Evolutionary conservation across 1,139 yeast species (phyloP).

Genomic region (Pichia sp.): DNA sequence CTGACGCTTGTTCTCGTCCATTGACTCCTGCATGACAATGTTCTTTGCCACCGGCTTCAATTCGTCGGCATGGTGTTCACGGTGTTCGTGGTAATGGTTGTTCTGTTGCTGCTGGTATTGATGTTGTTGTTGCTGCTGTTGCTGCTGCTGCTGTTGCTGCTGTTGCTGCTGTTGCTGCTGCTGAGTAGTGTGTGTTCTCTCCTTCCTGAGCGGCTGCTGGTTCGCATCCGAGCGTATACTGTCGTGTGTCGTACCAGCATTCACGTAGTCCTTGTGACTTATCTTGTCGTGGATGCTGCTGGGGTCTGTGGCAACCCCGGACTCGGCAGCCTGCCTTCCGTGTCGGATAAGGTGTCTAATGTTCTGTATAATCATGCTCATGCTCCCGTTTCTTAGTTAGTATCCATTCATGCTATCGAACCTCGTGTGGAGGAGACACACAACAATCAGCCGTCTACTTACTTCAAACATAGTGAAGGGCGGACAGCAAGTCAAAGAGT

Average conservation of each 20-base stretch:
- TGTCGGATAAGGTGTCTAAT: constrained; percentile 78
- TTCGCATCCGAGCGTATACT: not conserved
- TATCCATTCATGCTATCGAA: not conserved
- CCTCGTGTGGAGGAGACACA: not conserved
- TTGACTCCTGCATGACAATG: constrained; percentile 60
- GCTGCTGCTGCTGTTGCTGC: not conserved
- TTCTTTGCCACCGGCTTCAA: constrained; percentile 54
- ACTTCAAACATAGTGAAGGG: not conserved
- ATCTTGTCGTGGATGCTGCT: not conserved
- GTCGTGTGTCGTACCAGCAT: not conserved
- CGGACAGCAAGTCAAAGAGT: not conserved
- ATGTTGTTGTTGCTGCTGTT: not conserved
- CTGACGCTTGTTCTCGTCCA: constrained; percentile 32
- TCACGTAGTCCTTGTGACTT: too few species aligned
- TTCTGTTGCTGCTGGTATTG: not conserved
- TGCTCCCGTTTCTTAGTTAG: not conserved
- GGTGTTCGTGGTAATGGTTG: constrained; percentile 3
- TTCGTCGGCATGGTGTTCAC: constrained; percentile 32
- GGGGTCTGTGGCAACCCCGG: not conserved
- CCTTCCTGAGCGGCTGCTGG: not conserved
- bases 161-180: not conserved
- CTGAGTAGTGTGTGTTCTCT: not conserved
- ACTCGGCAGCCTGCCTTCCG: constrained; percentile 60
- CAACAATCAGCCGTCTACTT: not conserved
- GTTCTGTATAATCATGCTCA: constrained; percentile 34